Percentiles rank a stretch among this genome's conserved stretches.
Evolutionary conservation across 1,284 basidiomycete genomes (phyloP).

Genomic region (Ceratobasidium sp.): DNA sequence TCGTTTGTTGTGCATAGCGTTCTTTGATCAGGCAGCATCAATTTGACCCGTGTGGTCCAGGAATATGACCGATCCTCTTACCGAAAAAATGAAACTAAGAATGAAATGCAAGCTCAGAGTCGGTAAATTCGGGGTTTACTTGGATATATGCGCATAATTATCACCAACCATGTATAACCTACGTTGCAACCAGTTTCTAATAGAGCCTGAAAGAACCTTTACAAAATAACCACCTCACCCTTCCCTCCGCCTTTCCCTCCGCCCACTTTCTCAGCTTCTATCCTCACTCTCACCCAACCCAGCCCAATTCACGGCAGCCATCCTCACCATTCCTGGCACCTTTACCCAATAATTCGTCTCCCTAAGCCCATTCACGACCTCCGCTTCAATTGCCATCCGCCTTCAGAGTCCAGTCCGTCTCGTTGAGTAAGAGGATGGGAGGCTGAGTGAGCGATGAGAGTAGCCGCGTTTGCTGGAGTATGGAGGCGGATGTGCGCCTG

Average conservation of each 20-base stretch:
- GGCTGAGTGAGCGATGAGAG: constrained; percentile 65
- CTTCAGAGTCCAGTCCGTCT: constrained; percentile 64
- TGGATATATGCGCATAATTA: neutral
- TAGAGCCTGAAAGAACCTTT: neutral
- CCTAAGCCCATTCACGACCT: constrained; percentile 70
- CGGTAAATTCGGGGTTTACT: no score
- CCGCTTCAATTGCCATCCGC: constrained; percentile 60
- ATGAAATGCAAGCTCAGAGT: no score
- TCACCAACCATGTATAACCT: neutral
- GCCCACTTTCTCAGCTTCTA: neutral
- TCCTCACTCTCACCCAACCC: constrained; percentile 2
- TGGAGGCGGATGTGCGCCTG: constrained; percentile 81
- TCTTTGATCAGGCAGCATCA: no score
- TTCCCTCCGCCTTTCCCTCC: constrained; percentile 42
- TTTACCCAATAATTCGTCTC: constrained; percentile 83
- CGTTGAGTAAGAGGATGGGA: constrained; percentile 60
- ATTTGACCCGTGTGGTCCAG: neutral
- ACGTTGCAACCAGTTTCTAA: no score
- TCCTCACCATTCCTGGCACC: constrained; percentile 76
- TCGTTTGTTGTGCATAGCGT: no score
- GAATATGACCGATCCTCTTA: no score
- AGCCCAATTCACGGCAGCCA: constrained; percentile 68
- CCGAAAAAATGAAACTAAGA: no score
- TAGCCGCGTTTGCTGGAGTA: constrained; percentile 63
- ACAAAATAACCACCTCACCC: constrained; percentile 1